phyloP scores from a whole-genome alignment of 305 asterid species.

The Solanum aculeatissimum region DNA sequence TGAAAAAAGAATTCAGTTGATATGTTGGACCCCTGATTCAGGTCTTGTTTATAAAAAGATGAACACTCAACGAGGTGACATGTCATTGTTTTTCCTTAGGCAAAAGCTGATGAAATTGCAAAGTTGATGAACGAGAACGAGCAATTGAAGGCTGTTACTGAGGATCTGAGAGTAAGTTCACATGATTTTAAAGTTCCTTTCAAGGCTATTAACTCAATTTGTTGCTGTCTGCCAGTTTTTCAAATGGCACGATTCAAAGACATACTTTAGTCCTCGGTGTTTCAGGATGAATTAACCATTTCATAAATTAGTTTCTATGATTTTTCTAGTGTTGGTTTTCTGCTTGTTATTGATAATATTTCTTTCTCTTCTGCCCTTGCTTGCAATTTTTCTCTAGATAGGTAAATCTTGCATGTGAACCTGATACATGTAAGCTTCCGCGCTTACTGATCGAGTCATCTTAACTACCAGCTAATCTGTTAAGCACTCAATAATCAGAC shows the following conservation, averaged over 20 bases:
- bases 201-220: background rate
- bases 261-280: background rate
- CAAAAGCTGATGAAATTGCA: constrained; percentile 93
- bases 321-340: background rate
- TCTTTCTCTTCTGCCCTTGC: background rate
- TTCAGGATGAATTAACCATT: background rate
- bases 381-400: background rate
- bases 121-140: constrained; percentile 85
- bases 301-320: background rate
- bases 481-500: background rate
- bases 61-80: background rate
- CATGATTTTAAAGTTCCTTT: background rate
- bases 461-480: background rate
- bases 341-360: background rate
- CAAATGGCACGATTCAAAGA: background rate
- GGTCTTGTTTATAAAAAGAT: background rate
- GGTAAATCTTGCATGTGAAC: background rate
- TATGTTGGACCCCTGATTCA: background rate
- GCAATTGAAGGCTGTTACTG: constrained; percentile 59
- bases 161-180: constrained; percentile 54
- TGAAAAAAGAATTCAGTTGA: background rate
- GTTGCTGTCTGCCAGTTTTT: background rate
- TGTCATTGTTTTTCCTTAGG: constrained; percentile 31
- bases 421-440: background rate
- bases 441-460: background rate